A percentile compares a stretch with the other conserved stretches of the same genome.
These are phyloP conservation scores for Ogataea saltuana DNA, from an alignment of 805 yeast species.

Conservation along the genomic window DNA sequence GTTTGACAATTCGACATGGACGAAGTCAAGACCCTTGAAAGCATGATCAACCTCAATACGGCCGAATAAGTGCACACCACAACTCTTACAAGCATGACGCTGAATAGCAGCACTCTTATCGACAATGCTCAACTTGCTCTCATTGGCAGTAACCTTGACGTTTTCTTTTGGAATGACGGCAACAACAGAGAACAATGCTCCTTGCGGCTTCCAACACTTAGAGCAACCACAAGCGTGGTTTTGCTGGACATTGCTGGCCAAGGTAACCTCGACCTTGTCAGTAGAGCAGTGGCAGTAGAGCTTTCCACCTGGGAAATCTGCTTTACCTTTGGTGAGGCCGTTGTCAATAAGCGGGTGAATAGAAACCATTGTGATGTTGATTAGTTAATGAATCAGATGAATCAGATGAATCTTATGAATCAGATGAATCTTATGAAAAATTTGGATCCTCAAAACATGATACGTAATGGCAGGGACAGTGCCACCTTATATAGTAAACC, in stretches of 20 bases:
- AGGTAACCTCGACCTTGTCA: constrained; percentile 13
- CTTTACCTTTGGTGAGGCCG: constrained; percentile 12
- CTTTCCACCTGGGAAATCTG: constrained; percentile 14
- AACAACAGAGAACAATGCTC: constrained; percentile 12
- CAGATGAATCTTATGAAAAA: not conserved
- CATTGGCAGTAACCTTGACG: constrained; percentile 13
- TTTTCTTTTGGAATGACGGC: constrained; percentile 14
- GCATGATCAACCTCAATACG: constrained; percentile 14
- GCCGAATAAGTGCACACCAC: constrained; percentile 14
- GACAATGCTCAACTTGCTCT: constrained; percentile 8
- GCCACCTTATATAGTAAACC: not conserved
- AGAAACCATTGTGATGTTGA: constrained; percentile 4
- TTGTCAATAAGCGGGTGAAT: constrained; percentile 13
- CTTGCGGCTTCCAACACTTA: constrained; percentile 15
- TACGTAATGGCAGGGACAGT: too few relatives aligned
- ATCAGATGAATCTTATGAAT: not conserved
- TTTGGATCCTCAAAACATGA: too few relatives aligned
- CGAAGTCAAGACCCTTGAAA: constrained; percentile 14
- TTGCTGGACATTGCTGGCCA: constrained; percentile 13
- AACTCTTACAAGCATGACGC: constrained; percentile 14
- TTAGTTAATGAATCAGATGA: not conserved
- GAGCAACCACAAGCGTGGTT: constrained; percentile 17
- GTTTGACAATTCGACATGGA: constrained; percentile 13
- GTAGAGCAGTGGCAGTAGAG: constrained; percentile 11
- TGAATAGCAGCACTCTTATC: constrained; percentile 13